Conservation (phyloP, 805 yeast genomes). For the Kluyveromyces aestuarii region DNA sequence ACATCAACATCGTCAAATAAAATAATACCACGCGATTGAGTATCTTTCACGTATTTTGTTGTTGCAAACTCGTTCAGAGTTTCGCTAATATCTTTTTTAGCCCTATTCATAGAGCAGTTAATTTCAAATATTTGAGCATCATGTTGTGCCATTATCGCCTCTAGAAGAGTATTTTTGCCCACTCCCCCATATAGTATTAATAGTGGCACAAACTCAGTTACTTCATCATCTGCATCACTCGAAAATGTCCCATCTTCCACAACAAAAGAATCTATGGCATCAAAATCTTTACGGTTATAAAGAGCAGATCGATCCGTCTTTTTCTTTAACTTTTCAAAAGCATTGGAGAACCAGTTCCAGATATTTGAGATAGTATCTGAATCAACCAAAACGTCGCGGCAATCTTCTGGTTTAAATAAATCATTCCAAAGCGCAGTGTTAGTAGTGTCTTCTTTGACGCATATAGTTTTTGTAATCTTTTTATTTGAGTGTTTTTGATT, state of each 20-base stretch:
- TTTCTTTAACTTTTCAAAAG: conserved; percentile 28
- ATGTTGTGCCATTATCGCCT: conserved; percentile 53
- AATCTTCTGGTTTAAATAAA: conserved; percentile 22
- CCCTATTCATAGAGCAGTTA: conserved; percentile 63
- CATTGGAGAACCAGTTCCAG: conserved; percentile 25
- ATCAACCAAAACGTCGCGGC: conserved; percentile 26
- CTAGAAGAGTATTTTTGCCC: conserved; percentile 70
- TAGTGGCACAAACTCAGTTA: conserved; percentile 45
- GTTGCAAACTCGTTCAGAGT: conserved; percentile 73
- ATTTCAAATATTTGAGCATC: conserved; percentile 74
- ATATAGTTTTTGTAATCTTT: neutral
- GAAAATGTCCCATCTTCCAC: conserved; percentile 20
- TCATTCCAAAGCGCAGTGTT: conserved; percentile 20
- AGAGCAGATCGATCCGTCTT: conserved; percentile 29
- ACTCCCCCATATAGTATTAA: conserved; percentile 57
- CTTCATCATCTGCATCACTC: conserved; percentile 3
- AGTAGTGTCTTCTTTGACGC: neutral
- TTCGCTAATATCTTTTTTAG: conserved; percentile 58
- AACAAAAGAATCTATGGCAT: conserved; percentile 29
- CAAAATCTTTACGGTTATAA: conserved; percentile 12
- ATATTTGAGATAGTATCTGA: conserved; percentile 13
- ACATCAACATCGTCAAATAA: conserved; percentile 82
- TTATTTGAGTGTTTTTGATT: conserved; percentile 7
- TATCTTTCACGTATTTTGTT: conserved; percentile 62
- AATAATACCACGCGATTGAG: conserved; percentile 49